Percentiles rank a stretch among this genome's conserved stretches.
Conservation (phyloP, 768 basidiomycete species). For the Rhodotorula sphaerocarpa region DNA sequence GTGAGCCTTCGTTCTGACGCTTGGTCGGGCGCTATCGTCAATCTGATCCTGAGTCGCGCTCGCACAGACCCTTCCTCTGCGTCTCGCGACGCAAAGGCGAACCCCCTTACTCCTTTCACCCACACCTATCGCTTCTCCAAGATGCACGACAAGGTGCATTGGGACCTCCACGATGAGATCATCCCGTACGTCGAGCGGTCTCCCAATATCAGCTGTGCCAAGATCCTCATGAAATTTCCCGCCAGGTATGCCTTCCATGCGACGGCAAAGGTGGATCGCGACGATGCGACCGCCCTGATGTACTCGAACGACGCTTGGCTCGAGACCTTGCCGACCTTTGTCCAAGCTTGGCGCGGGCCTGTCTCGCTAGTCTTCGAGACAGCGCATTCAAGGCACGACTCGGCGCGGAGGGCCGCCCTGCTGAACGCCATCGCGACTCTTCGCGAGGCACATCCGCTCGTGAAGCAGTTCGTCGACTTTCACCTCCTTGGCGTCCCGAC, state of each 20-base stretch:
- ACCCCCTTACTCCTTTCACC: slow-evolving; percentile 35
- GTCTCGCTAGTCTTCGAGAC: slow-evolving; percentile 38
- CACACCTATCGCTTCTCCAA: slow-evolving; percentile 40
- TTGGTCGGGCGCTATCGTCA: not conserved
- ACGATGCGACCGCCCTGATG: slow-evolving; percentile 38
- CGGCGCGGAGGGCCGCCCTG: slow-evolving; percentile 11
- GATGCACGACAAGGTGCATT: slow-evolving; percentile 38
- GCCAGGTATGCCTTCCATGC: slow-evolving; percentile 37
- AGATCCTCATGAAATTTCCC: not conserved
- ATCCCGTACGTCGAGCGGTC: slow-evolving; percentile 21
- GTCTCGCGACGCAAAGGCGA: slow-evolving; percentile 4
- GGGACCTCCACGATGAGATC: slow-evolving; percentile 37
- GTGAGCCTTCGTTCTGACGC: not conserved
- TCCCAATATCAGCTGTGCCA: too few relatives aligned
- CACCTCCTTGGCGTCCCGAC: slow-evolving; percentile 36
- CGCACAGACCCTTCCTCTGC: not conserved
- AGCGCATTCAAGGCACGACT: slow-evolving; percentile 31
- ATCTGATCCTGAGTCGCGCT: too few relatives aligned
- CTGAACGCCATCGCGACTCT: slow-evolving; percentile 24
- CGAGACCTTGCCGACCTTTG: slow-evolving; percentile 33
- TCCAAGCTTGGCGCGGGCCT: slow-evolving; percentile 35
- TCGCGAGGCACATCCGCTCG: slow-evolving; percentile 28
- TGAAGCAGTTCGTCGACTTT: slow-evolving; percentile 36
- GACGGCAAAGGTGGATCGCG: not conserved
- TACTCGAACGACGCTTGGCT: slow-evolving; percentile 41